Evolutionary conservation across 2,329 filamentous ascomycete genomes (phyloP).

Genomic region (Niveomyces coronatus): DNA sequence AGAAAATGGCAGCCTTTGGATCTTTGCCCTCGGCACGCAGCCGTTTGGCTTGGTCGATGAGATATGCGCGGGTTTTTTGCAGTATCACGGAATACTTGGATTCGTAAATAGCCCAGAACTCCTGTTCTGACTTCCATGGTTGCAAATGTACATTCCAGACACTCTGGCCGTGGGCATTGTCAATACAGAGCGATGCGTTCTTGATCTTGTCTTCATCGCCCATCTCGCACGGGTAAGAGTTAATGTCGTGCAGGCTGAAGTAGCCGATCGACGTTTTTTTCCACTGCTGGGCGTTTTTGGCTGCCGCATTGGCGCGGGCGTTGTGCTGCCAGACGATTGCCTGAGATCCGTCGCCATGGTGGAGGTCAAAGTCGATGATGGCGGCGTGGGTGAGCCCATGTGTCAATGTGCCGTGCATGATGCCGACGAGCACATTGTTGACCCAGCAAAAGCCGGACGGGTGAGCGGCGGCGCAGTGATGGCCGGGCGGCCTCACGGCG

Average conservation of each 20-base stretch:
- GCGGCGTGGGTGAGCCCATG: conserved; percentile 89
- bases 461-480: conserved; percentile 82
- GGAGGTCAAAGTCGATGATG: conserved; percentile 85
- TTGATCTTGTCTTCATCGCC: conserved; percentile 91
- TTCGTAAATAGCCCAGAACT: conserved; percentile 87
- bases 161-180: conserved; percentile 86
- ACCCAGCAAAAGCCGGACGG: conserved; percentile 98
- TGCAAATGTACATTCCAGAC: conserved; percentile 96
- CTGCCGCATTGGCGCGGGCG: conserved; percentile 46
- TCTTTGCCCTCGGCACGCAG: conserved; percentile 47
- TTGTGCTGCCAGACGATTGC: conserved; percentile 90
- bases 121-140: conserved; percentile 67
- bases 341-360: conserved; percentile 94
- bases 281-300: conserved; percentile 62
- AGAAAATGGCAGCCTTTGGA: conserved; percentile 80
- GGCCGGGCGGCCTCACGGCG: conserved; percentile 82
- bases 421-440: conserved; percentile 96
- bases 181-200: conserved; percentile 88
- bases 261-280: conserved; percentile 89
- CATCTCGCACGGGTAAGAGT: conserved; percentile 91
- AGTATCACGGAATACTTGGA: conserved; percentile 66
- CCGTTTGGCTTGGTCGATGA: conserved; percentile 61
- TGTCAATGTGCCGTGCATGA: conserved; percentile 75
- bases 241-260: conserved; percentile 95
- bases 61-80: conserved; percentile 68